Evolutionary conservation across 73 alveolate species (phyloP), one percentile per base, ranked within the genome.

Genomic region (Symbiodinium natans): DNA sequence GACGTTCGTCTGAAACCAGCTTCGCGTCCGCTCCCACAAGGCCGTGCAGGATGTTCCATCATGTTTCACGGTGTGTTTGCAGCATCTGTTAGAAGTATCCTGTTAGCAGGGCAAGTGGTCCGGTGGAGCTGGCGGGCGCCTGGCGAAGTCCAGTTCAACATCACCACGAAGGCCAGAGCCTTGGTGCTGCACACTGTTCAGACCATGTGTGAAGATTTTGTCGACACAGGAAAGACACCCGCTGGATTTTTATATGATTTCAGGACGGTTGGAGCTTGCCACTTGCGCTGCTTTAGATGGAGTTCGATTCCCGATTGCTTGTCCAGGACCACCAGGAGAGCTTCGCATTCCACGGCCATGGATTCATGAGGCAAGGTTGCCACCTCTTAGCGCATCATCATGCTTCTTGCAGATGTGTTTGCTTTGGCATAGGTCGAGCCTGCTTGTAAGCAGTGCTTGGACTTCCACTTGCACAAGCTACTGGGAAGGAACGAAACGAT

Each of bases 101-200:
- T n/a, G n/a, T n/a, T n/a, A n/a, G n/a, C 41, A 77, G 94, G 94
- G 7, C 94, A 33, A 2, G 85, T 87, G 54, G 84, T 41, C 1
- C 83, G 84, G 10, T 87, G 94, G 94, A 56, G n/a, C 41, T 87
- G 84, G 84, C 94, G 56, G n/a, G 94, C 84, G 1, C 94, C 94
- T 1, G 94, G 94, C 29, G 39, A 25, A 27, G 94, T 87, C 25
- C 68, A 87, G 63, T 15, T 87, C 68, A 87, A 87, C 29, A 84
- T 48, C 94, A 87, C 84, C 39, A 39, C 71, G 71, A 52, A 52
- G 71, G 71, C 71, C 71, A 6, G 71, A 52, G 29, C n/a, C n/a
- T n/a, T n/a, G n/a, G n/a, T n/a, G n/a, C n/a, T n/a, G n/a, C n/a
- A n/a, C n/a, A n/a, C n/a, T n/a, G n/a, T n/a, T n/a, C n/a, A n/a